Evolutionary conservation across 2,329 filamentous ascomycete species (phyloP), one percentile per base, ranked within the genome.

Genomic region (Aspergillus intermedius): DNA sequence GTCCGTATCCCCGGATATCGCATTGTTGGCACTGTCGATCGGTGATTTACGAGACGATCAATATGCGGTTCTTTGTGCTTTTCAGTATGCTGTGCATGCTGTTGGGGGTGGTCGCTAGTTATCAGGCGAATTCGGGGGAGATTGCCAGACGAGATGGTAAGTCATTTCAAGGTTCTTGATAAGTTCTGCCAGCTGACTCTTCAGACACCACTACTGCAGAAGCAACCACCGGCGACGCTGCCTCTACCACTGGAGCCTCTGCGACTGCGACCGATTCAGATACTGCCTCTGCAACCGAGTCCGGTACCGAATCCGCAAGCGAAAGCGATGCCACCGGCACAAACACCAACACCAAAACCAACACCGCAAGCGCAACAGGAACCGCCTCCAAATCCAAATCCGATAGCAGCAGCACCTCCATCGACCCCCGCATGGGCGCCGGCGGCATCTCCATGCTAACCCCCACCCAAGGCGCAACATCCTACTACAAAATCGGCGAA

Each of bases 401-500:
- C 12, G 47, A 56, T 17, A 62, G 55, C 42, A 59, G 59, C 21
- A 61, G 66, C 4, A 72, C 65, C 49, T 72, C 68, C 8, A 77
- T 80, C 60, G 76, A 82, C 53, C 65, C 77, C 44, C 73, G 77
- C 48, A 63, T 76, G 13, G 77, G 76, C 19, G 73, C 78, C 3
- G 83, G 83, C 42, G 82, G 81, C 46, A 72, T 85, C 48, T 72
- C 74, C 41, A 81, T 86, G 78, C 70, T 84, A 47, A 82, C 79
- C 5, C 83, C 83, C 2, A 70, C 71, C 44, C 62, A 72, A 7
- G 63, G 72, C 7, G 70, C 74, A 13, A 68, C 75, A 4, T 75
- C 77, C 47, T 85, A 79, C 68, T 84, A 82, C 74, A 85, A 83
- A 64, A 78, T 85, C 55, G 79, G 79, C 15, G 74, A 84, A 41